Conservation (phyloP, 2,329 filamentous ascomycete species). For the Neonectria magnoliae region DNA sequence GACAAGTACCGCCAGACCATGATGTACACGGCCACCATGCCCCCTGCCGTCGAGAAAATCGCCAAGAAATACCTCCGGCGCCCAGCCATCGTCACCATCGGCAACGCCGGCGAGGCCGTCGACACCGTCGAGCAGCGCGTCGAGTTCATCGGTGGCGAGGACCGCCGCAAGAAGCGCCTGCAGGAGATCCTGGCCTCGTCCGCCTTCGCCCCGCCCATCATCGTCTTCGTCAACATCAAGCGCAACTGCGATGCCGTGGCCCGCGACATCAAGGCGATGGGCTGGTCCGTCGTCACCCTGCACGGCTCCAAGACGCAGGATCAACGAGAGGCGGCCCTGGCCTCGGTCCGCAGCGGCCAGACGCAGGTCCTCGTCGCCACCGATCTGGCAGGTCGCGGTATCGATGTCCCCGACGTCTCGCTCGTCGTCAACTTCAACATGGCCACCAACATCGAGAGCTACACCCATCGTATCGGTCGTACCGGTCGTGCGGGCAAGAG, state of each 20-base stretch:
- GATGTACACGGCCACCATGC: conserved; percentile 99
- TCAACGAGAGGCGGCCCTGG: conserved; percentile 92
- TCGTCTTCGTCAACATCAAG: conserved; percentile 99
- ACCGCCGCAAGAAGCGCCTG: conserved; percentile 96
- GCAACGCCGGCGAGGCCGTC: conserved; percentile 93
- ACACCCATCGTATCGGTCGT: conserved; percentile 95
- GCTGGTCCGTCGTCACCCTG: conserved; percentile 87
- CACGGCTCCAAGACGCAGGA: conserved; percentile 98
- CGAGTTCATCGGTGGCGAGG: conserved; percentile 89
- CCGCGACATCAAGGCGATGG: conserved; percentile 92
- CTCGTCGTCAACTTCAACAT: conserved; percentile 99
- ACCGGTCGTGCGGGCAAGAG: conserved; percentile 97
- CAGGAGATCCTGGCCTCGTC: conserved; percentile 84
- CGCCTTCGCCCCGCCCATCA: conserved; percentile 89
- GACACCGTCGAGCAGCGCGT: conserved; percentile 98
- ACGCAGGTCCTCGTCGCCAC: conserved; percentile 94
- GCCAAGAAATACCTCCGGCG: conserved; percentile 96
- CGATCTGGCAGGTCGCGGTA: conserved; percentile 95
- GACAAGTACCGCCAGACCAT: conserved; percentile 95
- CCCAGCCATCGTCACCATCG: conserved; percentile 93
- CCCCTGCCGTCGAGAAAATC: conserved; percentile 88
- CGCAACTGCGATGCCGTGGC: conserved; percentile 97
- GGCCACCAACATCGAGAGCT: conserved; percentile 90
- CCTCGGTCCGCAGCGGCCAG: conserved; percentile 80
- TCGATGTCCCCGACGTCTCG: conserved; percentile 93